These are phyloP conservation scores for Tephrocybe sp. DNA, from an alignment of 768 basidiomycete species.

Conservation along the genomic window DNA sequence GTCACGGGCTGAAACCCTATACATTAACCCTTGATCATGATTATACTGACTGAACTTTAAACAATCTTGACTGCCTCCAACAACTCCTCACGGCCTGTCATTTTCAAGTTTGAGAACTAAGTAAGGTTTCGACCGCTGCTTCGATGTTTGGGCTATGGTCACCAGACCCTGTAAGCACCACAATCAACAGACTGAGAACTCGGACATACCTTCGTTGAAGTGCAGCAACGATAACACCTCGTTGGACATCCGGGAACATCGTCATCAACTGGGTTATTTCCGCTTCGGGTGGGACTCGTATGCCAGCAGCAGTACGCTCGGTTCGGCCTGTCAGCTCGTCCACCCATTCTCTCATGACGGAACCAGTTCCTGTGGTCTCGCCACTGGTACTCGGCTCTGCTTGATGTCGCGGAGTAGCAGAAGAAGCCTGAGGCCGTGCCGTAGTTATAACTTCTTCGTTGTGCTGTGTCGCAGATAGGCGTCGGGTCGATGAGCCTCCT, in stretches of 20 bases:
- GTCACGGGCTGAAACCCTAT: constrained; percentile 16
- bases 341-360: constrained; percentile 77
- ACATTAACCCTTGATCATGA: constrained; percentile 15
- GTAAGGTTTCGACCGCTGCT: constrained; percentile 75
- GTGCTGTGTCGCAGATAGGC: constrained; percentile 20
- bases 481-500: constrained; percentile 18
- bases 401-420: constrained; percentile 20
- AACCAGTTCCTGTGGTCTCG: constrained; percentile 30
- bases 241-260: constrained; percentile 82
- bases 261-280: constrained; percentile 71
- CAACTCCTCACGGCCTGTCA: constrained; percentile 3
- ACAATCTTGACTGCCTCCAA: not conserved
- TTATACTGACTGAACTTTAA: constrained; percentile 13
- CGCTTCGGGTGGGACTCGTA: constrained; percentile 68
- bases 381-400: constrained; percentile 20
- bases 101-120: constrained; percentile 45
- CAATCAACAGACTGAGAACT: constrained; percentile 8
- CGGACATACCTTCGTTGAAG: constrained; percentile 74
- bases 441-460: constrained; percentile 68
- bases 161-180: constrained; percentile 1
- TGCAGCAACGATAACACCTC: constrained; percentile 71
- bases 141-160: constrained; percentile 67
- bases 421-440: constrained; percentile 36
- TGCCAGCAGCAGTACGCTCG: constrained; percentile 49
- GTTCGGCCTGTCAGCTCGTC: constrained; percentile 70